Conservation (phyloP, 2,329 filamentous ascomycete genomes). For the Aspergillus proliferans region DNA sequence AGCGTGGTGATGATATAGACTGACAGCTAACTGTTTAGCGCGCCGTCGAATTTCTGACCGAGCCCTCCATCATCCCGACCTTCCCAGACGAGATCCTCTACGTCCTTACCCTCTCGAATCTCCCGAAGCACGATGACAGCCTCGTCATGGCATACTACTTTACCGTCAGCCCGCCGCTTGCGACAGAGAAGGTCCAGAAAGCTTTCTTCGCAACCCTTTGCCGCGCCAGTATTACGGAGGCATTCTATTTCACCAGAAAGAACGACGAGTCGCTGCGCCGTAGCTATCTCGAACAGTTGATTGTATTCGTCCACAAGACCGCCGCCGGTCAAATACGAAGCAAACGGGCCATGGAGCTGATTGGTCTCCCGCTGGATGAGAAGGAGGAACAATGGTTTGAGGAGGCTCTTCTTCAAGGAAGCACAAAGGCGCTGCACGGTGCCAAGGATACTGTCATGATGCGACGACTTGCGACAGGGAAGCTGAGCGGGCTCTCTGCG, state of each 20-base stretch:
- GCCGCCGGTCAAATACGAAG: conserved; percentile 38
- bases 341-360: conserved; percentile 60
- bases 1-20: not conserved
- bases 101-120: conserved; percentile 55
- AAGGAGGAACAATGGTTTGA: conserved; percentile 71
- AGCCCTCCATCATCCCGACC: conserved; percentile 71
- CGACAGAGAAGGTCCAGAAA: conserved; percentile 54
- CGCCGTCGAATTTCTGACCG: conserved; percentile 69
- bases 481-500: conserved; percentile 27
- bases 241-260: conserved; percentile 65
- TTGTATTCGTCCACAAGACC: conserved; percentile 51
- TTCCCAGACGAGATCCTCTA: conserved; percentile 78
- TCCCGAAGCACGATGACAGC: conserved; percentile 53
- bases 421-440: conserved; percentile 57
- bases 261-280: conserved; percentile 57
- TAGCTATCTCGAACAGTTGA: conserved; percentile 60
- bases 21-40: conserved; percentile 32
- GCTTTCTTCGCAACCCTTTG: conserved; percentile 65
- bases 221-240: conserved; percentile 61
- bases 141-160: conserved; percentile 74
- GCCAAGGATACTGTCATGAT: conserved; percentile 70
- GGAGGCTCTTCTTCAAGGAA: conserved; percentile 58
- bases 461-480: conserved; percentile 64
- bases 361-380: conserved; percentile 64
- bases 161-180: conserved; percentile 66